Base-by-base conservation (phyloP, 2,329 filamentous ascomycete genomes). In the Tolypocladium cylindrosporum region DNA sequence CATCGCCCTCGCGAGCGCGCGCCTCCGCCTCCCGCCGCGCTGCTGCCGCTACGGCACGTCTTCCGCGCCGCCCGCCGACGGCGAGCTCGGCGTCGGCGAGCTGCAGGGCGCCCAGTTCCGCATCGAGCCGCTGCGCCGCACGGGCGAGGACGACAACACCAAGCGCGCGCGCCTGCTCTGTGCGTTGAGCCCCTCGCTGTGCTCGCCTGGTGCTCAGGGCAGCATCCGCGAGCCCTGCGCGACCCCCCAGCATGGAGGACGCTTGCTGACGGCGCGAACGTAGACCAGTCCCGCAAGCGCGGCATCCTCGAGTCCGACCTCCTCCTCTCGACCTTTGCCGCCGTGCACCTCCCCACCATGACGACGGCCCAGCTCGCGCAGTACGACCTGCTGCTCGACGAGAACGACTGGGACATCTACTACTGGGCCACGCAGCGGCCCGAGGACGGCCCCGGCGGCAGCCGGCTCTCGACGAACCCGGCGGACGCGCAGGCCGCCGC, bases 341-440 rank as follows among this genome's bases (percentile, higher is more conserved):
- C 93, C 64, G 78, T 80, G 57, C 81, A 95, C 74, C 86, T 99
- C 27, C 77, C 80, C 50, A 77, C 76, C 61, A 96, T 99, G 90
- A 83, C 82, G 1, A 73, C 78, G 7, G 74, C 79, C 55, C 89
- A 95, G 69, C 85, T 97, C 65, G 75, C 83, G 66, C 84, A 96
- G 74, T 97, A 94, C 77, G 93, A 97, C 72, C 78, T 82, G 36
- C 95, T 99, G 78, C 85, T 99, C 58, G 94, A 99, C 74, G 94
- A 99, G 77, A 99, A 99, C 74, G 94, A 99, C 77, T 99, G 94
- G 94, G 94, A 99, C 72, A 97, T 99, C 61, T 99, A 99, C 80
- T 99, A 99, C 81, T 99, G 94, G 94, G 91, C 90, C 4, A 99
- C 94, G 19, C 94, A 99, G 74, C 86, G 91, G 65, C 62, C 65